phyloP scores from a whole-genome alignment of 768 basidiomycete genomes.

The Rhodotorula diobovata region DNA sequence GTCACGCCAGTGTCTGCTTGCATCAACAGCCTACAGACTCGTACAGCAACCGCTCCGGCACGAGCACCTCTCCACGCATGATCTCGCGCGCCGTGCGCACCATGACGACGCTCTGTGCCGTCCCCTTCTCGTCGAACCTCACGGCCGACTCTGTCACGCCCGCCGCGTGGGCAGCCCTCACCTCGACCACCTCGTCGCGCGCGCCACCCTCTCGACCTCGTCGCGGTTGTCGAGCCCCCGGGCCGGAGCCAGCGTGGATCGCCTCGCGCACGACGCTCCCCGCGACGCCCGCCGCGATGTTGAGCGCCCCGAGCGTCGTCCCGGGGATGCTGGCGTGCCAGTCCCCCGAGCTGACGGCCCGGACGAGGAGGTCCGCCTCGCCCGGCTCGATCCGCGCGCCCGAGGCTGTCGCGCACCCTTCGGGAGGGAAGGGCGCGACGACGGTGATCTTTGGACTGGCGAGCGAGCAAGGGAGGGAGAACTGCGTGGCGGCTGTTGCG shows the following conservation, averaged over 20 bases:
- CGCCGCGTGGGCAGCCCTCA: constrained; percentile 27
- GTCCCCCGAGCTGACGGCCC: constrained; percentile 32
- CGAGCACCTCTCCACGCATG: constrained; percentile 27
- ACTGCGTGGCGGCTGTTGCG: constrained; percentile 7
- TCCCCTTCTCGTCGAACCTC: constrained; percentile 11
- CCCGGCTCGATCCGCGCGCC: background rate
- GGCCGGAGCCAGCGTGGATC: background rate
- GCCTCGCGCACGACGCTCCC: constrained; percentile 26
- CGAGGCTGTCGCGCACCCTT: constrained; percentile 5
- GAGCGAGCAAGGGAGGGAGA: constrained; percentile 23
- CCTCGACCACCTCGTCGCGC: constrained; percentile 11
- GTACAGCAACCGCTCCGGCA: constrained; percentile 22
- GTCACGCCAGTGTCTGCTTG: too few species aligned
- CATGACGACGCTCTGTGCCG: constrained; percentile 30
- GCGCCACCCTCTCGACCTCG: background rate
- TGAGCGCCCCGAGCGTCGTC: constrained; percentile 35
- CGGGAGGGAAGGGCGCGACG: background rate
- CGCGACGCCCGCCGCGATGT: constrained; percentile 14
- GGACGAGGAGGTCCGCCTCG: constrained; percentile 25
- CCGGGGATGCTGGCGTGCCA: constrained; percentile 38
- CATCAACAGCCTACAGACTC: background rate
- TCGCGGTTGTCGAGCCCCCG: too few species aligned
- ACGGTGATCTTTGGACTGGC: constrained; percentile 34
- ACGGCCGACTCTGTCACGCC: constrained; percentile 31
- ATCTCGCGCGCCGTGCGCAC: constrained; percentile 37